A percentile compares a stretch with the other conserved stretches of the same genome.
Evolutionary conservation across 371 early-diverging fungal genomes (phyloP).

Genomic region (Mucor velutinosus): DNA sequence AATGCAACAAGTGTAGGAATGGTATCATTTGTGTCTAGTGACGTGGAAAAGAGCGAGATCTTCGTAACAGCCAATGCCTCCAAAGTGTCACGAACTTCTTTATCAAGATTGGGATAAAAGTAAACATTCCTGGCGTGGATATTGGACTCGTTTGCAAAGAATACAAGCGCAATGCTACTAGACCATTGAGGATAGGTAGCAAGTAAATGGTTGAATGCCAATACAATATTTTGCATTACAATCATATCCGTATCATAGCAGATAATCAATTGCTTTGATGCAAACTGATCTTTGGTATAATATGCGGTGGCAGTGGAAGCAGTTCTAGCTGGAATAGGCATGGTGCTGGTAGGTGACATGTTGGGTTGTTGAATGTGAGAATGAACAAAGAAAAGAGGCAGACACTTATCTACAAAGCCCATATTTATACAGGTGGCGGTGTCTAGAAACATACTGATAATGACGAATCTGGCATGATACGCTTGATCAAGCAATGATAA

Average conservation of each 20-base stretch:
- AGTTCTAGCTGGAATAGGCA: background rate
- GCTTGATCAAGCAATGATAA: background rate
- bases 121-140: background rate
- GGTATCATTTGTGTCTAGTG: background rate
- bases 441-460: background rate
- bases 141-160: background rate
- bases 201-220: background rate
- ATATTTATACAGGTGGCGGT: background rate
- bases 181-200: background rate
- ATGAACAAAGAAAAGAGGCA: background rate
- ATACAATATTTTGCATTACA: background rate
- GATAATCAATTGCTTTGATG: background rate
- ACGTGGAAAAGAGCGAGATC: background rate
- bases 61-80: background rate
- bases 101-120: constrained; percentile 6
- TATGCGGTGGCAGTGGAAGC: too few relatives aligned
- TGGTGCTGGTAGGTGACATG: background rate
- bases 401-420: background rate
- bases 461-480: background rate
- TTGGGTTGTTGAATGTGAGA: background rate
- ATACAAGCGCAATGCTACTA: background rate
- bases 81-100: background rate
- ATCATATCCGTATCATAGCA: constrained; percentile 1
- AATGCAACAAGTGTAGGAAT: constrained; percentile 1
- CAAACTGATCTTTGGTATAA: background rate